These are phyloP conservation scores for Mollisiaceae sp. DNA, from an alignment of 2,329 filamentous ascomycete species.

Conservation along the genomic window DNA sequence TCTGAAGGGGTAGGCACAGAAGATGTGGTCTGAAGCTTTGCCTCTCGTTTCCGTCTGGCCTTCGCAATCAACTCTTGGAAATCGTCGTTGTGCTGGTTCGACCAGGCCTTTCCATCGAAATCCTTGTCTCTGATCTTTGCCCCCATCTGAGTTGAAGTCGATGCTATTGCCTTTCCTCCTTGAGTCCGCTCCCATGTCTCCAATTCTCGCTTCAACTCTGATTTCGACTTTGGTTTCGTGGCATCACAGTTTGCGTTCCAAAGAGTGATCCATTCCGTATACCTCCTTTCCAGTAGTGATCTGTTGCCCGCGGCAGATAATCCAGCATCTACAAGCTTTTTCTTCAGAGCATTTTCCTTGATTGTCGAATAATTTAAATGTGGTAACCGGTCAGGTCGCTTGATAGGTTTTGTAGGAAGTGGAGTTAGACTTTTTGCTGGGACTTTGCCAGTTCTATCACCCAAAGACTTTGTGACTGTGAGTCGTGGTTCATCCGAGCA, in stretches of 20 bases:
- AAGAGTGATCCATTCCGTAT: constrained; percentile 92
- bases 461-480: constrained; percentile 6
- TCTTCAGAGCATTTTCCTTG: constrained; percentile 78
- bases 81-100: constrained; percentile 70
- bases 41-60: constrained; percentile 60
- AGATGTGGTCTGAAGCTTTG: constrained; percentile 11
- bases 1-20: constrained; percentile 9
- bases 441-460: constrained; percentile 14
- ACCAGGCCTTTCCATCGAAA: constrained; percentile 82
- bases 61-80: constrained; percentile 82
- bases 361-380: constrained; percentile 85
- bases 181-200: constrained; percentile 87
- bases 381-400: constrained; percentile 56
- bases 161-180: constrained; percentile 60
- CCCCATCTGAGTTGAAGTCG: constrained; percentile 46
- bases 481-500: constrained; percentile 32
- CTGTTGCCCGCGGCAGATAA: constrained; percentile 74
- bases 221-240: constrained; percentile 69
- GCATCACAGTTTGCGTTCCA: constrained; percentile 98
- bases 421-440: constrained; percentile 16
- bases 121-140: constrained; percentile 80
- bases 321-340: constrained; percentile 81
- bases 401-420: constrained; percentile 35
- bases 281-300: constrained; percentile 74
- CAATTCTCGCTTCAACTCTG: constrained; percentile 77